Conservation (phyloP, 108 stramenopile genomes). For the Nannochloropsis gaditana region DNA sequence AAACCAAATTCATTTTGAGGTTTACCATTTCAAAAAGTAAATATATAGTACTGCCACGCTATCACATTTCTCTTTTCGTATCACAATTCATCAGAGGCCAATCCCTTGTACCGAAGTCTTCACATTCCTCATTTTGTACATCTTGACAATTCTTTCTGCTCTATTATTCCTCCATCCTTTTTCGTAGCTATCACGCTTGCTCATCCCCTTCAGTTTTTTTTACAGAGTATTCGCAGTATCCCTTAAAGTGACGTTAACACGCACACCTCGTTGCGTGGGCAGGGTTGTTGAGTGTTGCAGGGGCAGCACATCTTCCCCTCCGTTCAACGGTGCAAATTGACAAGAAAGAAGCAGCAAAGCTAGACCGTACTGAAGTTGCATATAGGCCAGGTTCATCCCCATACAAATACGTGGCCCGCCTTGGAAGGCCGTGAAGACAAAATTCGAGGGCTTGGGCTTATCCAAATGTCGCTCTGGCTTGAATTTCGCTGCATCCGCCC, state of each 20-base stretch:
- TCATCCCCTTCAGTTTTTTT: no score
- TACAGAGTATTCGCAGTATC: no score
- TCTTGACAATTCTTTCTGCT: no score
- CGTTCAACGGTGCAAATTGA: not conserved
- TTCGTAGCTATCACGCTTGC: no score
- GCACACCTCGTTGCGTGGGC: not conserved
- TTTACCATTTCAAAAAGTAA: no score
- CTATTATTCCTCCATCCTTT: no score
- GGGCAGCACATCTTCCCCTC: not conserved
- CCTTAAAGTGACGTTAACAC: not conserved
- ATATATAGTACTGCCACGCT: no score
- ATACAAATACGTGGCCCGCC: constrained; percentile 30
- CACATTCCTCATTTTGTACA: no score
- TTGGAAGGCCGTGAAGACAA: constrained; percentile 32
- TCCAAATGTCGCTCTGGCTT: constrained; percentile 55
- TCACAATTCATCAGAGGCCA: no score
- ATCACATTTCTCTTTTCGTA: no score
- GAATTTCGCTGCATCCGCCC: constrained; percentile 50
- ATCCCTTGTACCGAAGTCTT: no score
- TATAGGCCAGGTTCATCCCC: constrained; percentile 31
- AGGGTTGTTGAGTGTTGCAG: constrained; percentile 19
- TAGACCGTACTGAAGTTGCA: not conserved
- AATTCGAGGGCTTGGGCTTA: constrained; percentile 31
- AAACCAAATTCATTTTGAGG: no score
- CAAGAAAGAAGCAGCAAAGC: not conserved